Conservation (phyloP, 2,329 filamentous ascomycete genomes). For the Colletotrichum lupini region DNA sequence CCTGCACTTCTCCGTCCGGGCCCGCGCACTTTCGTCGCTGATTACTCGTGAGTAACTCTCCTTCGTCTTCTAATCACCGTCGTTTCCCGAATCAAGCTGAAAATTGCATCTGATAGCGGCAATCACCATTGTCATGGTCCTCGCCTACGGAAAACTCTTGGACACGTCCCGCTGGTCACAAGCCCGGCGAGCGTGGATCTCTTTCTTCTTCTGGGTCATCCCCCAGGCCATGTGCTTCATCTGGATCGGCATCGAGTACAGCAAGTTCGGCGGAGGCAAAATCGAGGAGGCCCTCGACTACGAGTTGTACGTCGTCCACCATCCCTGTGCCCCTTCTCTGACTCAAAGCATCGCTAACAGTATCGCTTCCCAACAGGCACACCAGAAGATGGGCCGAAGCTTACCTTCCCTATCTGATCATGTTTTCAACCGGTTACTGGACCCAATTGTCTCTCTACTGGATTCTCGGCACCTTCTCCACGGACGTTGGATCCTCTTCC, state of each 20-base stretch:
- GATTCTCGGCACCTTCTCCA: conserved; percentile 49
- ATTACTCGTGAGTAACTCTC: conserved; percentile 14
- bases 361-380: not conserved
- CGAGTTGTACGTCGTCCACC: not conserved
- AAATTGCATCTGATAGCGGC: not conserved
- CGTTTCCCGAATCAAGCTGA: too few species aligned
- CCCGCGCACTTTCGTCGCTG: conserved; percentile 40
- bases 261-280: conserved; percentile 12
- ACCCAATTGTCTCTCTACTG: conserved; percentile 44
- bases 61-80: too few species aligned
- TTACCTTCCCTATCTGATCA: conserved; percentile 22
- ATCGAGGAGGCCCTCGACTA: conserved; percentile 9
- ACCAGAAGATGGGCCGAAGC: conserved; percentile 23
- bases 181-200: conserved; percentile 16
- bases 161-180: conserved; percentile 22
- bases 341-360: not conserved
- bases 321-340: not conserved
- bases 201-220: conserved; percentile 9
- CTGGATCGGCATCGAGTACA: conserved; percentile 29
- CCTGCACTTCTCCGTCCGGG: conserved; percentile 41
- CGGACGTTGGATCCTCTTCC: conserved; percentile 45
- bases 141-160: conserved; percentile 10
- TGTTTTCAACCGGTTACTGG: conserved; percentile 23
- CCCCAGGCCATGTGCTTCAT: conserved; percentile 20
- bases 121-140: conserved; percentile 15